Evolutionary conservation across 495 filamentous ascomycete genomes (phyloP).

Genomic region (Lasiosphaeris hirsuta): DNA sequence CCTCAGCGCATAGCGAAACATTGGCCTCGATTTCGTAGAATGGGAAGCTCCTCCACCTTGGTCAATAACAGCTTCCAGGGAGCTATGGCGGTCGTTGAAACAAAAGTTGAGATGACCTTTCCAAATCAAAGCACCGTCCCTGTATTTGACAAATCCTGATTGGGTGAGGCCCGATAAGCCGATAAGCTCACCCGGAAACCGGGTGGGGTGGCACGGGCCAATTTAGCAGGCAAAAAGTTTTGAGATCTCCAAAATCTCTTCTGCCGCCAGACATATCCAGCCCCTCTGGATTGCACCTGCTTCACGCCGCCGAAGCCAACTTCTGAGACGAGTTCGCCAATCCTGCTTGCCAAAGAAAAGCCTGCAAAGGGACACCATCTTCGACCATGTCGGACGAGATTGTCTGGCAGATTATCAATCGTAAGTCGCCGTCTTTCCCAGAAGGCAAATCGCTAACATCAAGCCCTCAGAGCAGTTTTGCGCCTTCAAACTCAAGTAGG

Average conservation of each 20-base stretch:
- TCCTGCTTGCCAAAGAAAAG: neutral
- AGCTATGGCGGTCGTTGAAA: neutral
- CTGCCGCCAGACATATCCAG: slow-evolving; percentile 1
- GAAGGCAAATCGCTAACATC: slow-evolving; percentile 13
- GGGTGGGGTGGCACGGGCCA: slow-evolving; percentile 2
- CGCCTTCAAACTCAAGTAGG: slow-evolving; percentile 90
- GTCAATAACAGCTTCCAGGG: neutral
- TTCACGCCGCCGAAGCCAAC: neutral
- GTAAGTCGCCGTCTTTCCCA: slow-evolving; percentile 13
- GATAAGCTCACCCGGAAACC: neutral
- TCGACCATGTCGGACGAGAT: slow-evolving; percentile 76
- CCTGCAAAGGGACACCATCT: neutral
- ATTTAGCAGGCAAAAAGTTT: neutral
- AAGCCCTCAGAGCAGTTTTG: slow-evolving; percentile 74
- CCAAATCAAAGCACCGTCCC: neutral
- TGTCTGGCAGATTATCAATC: slow-evolving; percentile 65
- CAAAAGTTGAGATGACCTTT: no score
- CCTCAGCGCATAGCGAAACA: slow-evolving; percentile 35
- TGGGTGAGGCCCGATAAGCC: neutral
- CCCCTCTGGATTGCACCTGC: slow-evolving; percentile 6
- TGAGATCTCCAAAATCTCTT: slow-evolving; percentile 1
- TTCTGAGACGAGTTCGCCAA: neutral
- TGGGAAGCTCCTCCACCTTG: neutral
- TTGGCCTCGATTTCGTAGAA: slow-evolving; percentile 20
- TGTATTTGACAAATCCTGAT: neutral